Evolutionary conservation across 208 protist genomes (phyloP), one percentile per base, ranked within the genome.

Genomic region (Strigomonas culicis): DNA sequence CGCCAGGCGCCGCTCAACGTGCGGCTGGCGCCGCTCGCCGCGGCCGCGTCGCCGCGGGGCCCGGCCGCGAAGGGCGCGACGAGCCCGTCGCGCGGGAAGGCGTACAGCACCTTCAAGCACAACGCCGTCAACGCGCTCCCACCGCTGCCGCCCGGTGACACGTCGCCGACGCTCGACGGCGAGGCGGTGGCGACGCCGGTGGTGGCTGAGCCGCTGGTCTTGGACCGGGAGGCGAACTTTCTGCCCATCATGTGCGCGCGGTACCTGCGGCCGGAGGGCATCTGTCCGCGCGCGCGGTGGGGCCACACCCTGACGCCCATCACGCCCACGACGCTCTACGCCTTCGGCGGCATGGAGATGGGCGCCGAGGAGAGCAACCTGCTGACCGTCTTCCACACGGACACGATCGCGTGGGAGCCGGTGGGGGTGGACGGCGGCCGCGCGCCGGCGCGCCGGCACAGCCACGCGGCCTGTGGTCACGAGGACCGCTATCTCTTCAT

Each of bases 181-280:
- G 24, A 27, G 49, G 24, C 7, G 49, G 24, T 13, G n/a, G 11
- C 7, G 49, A 7, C 24, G 49, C n/a, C 24, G n/a, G n/a, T 21
- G n/a, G 49, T 24, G 49, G 49, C 10, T n/a, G 11, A 10, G 17
- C 17, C 39, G 17, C 39, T 46, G 39, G 39, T n/a, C 11, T 10
- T 46, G 39, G 51, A 73, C n/a, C 55, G 74, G n/a, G 77, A 87
- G 64, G 75, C 77, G 19, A 94, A 91, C 73, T 91, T 94, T 66
- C 60, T 94, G 34, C 84, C 84, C 2, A 67, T 94, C 44, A 90
- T 94, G 87, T 91, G 84, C 59, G 84, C 87, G 4, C 75, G 84
- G 22, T 88, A 90, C 56, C 75, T 94, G 22, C 74, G 72, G 41
- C 79, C 81, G 2, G 73, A 68, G 0, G 87, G 87, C 22, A 66